Conservation (phyloP, 1,139 yeast genomes). For the Petasospora fabianii region DNA sequence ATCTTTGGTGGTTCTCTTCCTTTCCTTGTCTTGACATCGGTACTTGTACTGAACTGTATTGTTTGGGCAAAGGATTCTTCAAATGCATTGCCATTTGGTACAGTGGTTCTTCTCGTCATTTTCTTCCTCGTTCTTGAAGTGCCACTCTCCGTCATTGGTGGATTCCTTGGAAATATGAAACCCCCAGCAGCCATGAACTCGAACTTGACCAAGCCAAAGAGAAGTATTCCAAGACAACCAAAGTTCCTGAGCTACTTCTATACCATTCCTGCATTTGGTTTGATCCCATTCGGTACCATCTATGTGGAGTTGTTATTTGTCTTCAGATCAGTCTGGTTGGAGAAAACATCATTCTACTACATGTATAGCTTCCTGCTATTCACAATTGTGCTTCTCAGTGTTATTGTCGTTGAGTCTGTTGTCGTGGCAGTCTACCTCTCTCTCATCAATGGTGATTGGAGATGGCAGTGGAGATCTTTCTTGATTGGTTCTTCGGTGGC, state of each 20-base stretch:
- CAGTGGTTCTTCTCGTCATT: conserved; percentile 54
- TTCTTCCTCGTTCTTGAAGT: conserved; percentile 63
- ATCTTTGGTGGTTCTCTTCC: conserved; percentile 64
- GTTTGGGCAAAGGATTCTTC: conserved; percentile 79
- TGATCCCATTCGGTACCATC: conserved; percentile 76
- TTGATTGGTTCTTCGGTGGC: conserved; percentile 68
- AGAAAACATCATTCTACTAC: conserved; percentile 73
- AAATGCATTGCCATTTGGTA: conserved; percentile 72
- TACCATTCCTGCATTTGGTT: conserved; percentile 46
- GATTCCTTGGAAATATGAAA: conserved; percentile 48
- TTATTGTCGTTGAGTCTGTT: conserved; percentile 71
- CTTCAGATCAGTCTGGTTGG: conserved; percentile 76
- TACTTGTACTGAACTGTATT: conserved; percentile 58
- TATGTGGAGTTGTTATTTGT: conserved; percentile 74
- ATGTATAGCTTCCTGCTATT: conserved; percentile 74
- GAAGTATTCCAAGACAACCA: conserved; percentile 39
- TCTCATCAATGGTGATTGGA: conserved; percentile 56
- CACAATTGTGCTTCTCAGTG: conserved; percentile 54
- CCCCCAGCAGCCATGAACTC: conserved; percentile 30
- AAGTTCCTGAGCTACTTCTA: conserved; percentile 30
- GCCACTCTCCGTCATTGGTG: conserved; percentile 76
- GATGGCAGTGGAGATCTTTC: conserved; percentile 87
- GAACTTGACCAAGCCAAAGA: conserved; percentile 31
- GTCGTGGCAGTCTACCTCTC: conserved; percentile 66
- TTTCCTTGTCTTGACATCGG: conserved; percentile 46